Base-by-base conservation (phyloP, 2,329 filamentous ascomycete genomes). In the Penicillium freii region DNA sequence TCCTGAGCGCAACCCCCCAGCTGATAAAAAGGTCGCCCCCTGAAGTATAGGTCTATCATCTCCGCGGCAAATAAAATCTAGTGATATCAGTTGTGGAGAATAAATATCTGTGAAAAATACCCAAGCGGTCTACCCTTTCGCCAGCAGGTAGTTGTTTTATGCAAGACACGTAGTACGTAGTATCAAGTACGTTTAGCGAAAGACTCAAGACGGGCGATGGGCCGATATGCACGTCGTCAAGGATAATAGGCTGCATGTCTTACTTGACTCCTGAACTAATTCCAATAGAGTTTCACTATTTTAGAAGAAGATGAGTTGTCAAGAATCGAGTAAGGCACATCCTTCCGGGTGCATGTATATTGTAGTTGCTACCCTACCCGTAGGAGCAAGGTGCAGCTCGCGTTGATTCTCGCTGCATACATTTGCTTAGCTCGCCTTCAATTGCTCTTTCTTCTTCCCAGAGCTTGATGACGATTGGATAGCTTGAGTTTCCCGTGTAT, bases 111-210 rank as follows among this genome's bases (percentile, higher is more conserved):
- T 34, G 21, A 45, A 27, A 25, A 25, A 3, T 33, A 27, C 33
- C 19, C 38, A 23, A 54, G 44, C 38, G 36, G 27, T 50, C 27
- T 48, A 31, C n/a, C 7, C 5, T 29, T 49, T 49, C 2, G 10
- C 29, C 21, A 53, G 15, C 10, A 39, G 33, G 46, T 36, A 40
- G 25, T 8, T n/a, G 13, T 45, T 46, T 23, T 29, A 46, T 46
- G 42, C 40, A 53, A 34, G 54, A 46, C 36, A 44, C 40, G 48
- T 56, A 45, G 19, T 31, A 44, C 40, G 48, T 56, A 45, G 19
- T 31, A 31, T 33, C 9, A 7, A 15, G 15, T 23, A 29, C 17
- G 21, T 31, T 39, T 23, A 44, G n/a, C 33, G 39, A 44, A 38
- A 19, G 15, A 2, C 23, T 25, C 5, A 19, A 53, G 40, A 17